phyloP scores from a whole-genome alignment of 2,329 filamentous ascomycete species.

The Canariomyces notabilis region DNA sequence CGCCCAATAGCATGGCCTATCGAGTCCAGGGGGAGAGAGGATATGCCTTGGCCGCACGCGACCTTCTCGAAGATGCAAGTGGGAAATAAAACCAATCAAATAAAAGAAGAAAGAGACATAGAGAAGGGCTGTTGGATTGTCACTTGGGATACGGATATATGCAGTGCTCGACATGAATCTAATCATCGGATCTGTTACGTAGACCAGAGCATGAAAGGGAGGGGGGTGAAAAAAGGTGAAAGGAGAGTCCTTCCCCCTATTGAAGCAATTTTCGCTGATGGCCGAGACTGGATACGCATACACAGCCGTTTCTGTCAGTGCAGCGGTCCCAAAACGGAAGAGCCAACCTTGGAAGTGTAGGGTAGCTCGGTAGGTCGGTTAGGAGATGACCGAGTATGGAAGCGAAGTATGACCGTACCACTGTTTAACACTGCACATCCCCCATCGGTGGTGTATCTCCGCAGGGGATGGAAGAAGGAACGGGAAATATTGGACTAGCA shows the following conservation, averaged over 20 bases:
- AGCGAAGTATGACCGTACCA: too few relatives aligned
- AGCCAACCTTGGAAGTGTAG: neutral
- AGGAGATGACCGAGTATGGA: neutral
- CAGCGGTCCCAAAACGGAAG: neutral
- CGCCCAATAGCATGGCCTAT: neutral
- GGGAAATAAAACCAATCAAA: too few relatives aligned
- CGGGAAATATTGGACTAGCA: too few relatives aligned
- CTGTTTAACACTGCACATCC: too few relatives aligned
- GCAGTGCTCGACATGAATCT: conserved; percentile 4
- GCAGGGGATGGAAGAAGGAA: too few relatives aligned
- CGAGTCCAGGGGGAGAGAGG: neutral
- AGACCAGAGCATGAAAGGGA: neutral
- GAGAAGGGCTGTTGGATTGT: too few relatives aligned
- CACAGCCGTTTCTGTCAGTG: neutral
- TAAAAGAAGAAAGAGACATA: too few relatives aligned
- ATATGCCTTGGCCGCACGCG: neutral
- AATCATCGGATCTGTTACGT: neutral
- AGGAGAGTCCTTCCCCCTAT: neutral
- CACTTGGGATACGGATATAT: neutral
- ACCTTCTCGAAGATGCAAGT: too few relatives aligned
- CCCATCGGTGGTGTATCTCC: too few relatives aligned
- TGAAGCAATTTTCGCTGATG: neutral
- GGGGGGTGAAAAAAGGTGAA: neutral
- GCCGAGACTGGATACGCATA: neutral
- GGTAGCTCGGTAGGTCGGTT: neutral